Evolutionary conservation across 495 filamentous ascomycete species (phyloP).

Genomic region (Penicillium riverlandense): DNA sequence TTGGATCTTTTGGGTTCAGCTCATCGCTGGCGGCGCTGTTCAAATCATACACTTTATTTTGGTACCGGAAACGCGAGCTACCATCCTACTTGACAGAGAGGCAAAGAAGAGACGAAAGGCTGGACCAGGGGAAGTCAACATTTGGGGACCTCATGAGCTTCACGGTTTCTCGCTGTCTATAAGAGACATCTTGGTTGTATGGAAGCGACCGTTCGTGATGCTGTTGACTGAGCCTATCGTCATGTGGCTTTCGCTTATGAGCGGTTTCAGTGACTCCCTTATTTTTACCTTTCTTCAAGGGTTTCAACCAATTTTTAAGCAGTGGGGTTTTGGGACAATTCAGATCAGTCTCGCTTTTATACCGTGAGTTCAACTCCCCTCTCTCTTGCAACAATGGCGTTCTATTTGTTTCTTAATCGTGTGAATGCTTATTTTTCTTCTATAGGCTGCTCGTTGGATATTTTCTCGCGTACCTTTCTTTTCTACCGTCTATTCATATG

Average conservation of each 20-base stretch:
- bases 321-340: constrained; percentile 54
- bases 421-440: no score
- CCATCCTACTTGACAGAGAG: constrained; percentile 57
- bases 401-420: no score
- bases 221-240: constrained; percentile 70
- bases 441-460: constrained; percentile 52
- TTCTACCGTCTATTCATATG: constrained; percentile 46
- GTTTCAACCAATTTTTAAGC: constrained; percentile 53
- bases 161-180: constrained; percentile 42
- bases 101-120: constrained; percentile 55
- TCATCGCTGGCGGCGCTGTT: constrained; percentile 61
- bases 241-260: constrained; percentile 58
- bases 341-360: constrained; percentile 49
- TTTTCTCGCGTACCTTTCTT: constrained; percentile 49
- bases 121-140: constrained; percentile 39
- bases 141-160: constrained; percentile 60
- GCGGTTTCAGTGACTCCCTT: constrained; percentile 68
- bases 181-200: constrained; percentile 50
- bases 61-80: constrained; percentile 56
- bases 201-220: constrained; percentile 68
- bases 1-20: constrained; percentile 76
- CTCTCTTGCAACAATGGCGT: no score
- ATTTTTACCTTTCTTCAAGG: constrained; percentile 72
- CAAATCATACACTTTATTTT: constrained; percentile 59
- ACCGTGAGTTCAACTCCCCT: constrained; percentile 12